Conservation (phyloP, 148 eudicot species). For the Rhododendron simsii region DNA sequence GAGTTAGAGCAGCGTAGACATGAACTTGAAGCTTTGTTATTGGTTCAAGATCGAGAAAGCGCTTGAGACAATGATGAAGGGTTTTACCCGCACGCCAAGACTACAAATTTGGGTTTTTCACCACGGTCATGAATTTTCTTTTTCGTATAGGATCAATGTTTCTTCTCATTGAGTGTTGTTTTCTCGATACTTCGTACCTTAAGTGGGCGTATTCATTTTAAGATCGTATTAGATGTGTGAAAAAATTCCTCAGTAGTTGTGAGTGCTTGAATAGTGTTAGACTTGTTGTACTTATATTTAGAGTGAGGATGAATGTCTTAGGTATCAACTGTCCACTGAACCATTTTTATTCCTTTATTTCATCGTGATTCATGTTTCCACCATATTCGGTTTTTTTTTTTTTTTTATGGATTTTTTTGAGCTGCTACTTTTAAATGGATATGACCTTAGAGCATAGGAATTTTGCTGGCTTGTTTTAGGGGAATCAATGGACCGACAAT, state of each 20-base stretch:
- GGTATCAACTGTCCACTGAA: background rate
- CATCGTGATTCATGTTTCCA: background rate
- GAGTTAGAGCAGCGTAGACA: slow-evolving; percentile 42
- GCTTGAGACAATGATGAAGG: background rate
- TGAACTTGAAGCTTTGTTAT: slow-evolving; percentile 80
- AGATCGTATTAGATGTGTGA: background rate
- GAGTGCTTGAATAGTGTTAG: background rate
- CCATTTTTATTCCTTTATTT: background rate
- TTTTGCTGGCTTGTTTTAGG: background rate
- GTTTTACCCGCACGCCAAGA: no score
- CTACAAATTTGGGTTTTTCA: no score
- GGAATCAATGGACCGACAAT: background rate
- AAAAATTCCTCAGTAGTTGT: background rate
- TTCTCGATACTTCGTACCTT: background rate
- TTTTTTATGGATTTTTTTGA: background rate
- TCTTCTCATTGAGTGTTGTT: background rate
- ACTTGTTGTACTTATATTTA: background rate
- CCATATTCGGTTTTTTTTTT: background rate
- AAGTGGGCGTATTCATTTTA: background rate
- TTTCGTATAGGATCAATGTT: background rate
- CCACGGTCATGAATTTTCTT: background rate
- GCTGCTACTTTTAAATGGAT: background rate
- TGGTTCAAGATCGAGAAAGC: slow-evolving; percentile 20
- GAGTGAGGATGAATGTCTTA: background rate
- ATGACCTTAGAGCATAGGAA: background rate